Percentiles rank a stretch among this genome's conserved stretches.
Conservation (phyloP, 2,329 filamentous ascomycete genomes). For the Coniella vitis region DNA sequence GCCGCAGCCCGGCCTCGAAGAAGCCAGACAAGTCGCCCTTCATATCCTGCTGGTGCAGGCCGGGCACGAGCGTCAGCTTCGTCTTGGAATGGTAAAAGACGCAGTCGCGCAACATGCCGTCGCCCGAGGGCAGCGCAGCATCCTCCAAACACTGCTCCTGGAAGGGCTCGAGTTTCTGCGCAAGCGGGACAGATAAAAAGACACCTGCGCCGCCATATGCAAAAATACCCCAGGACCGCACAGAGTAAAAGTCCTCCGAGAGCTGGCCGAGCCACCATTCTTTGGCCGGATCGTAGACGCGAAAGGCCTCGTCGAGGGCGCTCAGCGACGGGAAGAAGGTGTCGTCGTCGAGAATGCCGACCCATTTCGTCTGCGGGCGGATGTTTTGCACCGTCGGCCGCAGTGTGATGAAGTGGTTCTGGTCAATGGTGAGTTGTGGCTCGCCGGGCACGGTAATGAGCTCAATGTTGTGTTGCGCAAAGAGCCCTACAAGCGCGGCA, state of each 20-base stretch:
- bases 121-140: constrained; percentile 32
- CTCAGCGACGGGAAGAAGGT: constrained; percentile 55
- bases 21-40: constrained; percentile 49
- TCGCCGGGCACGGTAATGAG: constrained; percentile 21
- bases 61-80: constrained; percentile 47
- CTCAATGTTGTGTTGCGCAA: constrained; percentile 24
- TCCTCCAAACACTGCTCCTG: constrained; percentile 41
- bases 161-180: constrained; percentile 38
- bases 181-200: constrained; percentile 49
- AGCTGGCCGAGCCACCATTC: constrained; percentile 50
- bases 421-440: constrained; percentile 34
- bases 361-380: constrained; percentile 43
- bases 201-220: constrained; percentile 55
- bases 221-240: constrained; percentile 48
- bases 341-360: constrained; percentile 54
- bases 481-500: constrained; percentile 25
- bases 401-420: constrained; percentile 52
- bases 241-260: constrained; percentile 47
- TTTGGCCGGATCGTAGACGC: constrained; percentile 39
- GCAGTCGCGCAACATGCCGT: constrained; percentile 51
- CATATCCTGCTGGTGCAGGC: constrained; percentile 52
- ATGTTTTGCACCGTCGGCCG: constrained; percentile 39
- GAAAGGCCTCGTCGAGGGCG: constrained; percentile 40
- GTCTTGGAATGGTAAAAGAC: constrained; percentile 48
- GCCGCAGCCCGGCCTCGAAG: constrained; percentile 50